Base-by-base conservation (phyloP, 2,329 filamentous ascomycete genomes). In the Epichloe gansuensis region DNA sequence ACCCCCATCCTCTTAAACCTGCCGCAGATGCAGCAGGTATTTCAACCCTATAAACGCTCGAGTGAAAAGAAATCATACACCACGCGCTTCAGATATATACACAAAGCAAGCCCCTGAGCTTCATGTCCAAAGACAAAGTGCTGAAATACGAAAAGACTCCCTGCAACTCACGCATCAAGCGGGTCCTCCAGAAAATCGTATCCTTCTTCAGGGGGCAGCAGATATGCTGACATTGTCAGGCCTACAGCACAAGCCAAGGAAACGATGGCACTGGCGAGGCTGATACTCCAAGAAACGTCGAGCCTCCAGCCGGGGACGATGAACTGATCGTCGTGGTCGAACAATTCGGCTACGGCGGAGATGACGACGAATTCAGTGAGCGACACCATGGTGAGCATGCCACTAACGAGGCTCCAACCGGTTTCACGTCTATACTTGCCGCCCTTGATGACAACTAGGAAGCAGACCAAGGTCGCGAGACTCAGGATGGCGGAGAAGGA, bases 341-440 rank as follows among this genome's bases (percentile, higher is more conserved):
- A 90, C 17, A 95, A 75, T 64, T 88, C 93, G 17, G 87, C 89
- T 72, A 95, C 86, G 60, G 95, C 77, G 47, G 81, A 82, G 78
- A 94, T 89, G 47, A 81, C 78, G n/a, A 77, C 78, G 57, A 87
- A 80, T 68, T 95, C 82, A 17, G 87, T 75, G n/a, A 78, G 65
- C 1, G 80, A 82, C 23, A 85, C 81, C 39, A 85, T 62, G 0
- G 77, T 65, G 54, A 95, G 68, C 59, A 95, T 70, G 35, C 77
- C 72, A 44, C 75, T 76, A 47, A 94, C 71, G 42, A 94, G 70
- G 62, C 83, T 84, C 90, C 90, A 97, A 15, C 91, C 90, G 15
- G 75, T 78, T 66, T 89, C 86, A 51, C 91, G 76, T 69, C 86
- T 84, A 60, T 84, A 81, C 65, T 89, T 86, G 38, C 89, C 89